Conservation (phyloP, 306 rosid species). For the Crotalaria pallida region DNA sequence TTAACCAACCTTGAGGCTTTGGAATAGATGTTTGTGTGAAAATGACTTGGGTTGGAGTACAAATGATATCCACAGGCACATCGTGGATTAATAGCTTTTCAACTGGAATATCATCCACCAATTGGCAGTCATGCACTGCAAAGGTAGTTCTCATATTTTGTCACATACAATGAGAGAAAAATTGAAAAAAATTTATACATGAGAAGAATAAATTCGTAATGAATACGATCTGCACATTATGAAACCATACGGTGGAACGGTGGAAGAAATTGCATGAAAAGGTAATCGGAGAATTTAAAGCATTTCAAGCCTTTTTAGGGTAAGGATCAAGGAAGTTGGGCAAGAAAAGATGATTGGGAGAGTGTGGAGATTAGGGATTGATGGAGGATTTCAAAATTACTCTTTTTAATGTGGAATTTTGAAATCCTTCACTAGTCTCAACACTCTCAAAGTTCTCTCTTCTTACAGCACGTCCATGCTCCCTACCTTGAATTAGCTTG, state of each 20-base stretch:
- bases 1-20: constrained; percentile 78
- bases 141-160: constrained; percentile 4
- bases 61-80: constrained; percentile 85
- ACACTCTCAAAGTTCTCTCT: too few species aligned
- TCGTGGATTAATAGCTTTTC: constrained; percentile 80
- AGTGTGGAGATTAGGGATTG: too few species aligned
- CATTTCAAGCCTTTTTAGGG: too few species aligned
- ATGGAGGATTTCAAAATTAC: too few species aligned
- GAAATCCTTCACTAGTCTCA: too few species aligned
- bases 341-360: too few species aligned
- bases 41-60: constrained; percentile 78
- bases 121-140: constrained; percentile 83
- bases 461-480: too few species aligned
- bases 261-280: not conserved
- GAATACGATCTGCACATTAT: not conserved
- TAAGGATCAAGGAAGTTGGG: too few species aligned
- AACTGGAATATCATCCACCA: constrained; percentile 78
- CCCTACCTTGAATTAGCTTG: too few species aligned
- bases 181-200: not conserved
- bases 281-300: not conserved
- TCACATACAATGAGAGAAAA: not conserved
- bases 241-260: not conserved
- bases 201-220: not conserved
- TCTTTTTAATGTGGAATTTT: too few species aligned
- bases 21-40: constrained; percentile 64